phyloP scores from a whole-genome alignment of 208 protist species.

The Strigomonas culicis region DNA sequence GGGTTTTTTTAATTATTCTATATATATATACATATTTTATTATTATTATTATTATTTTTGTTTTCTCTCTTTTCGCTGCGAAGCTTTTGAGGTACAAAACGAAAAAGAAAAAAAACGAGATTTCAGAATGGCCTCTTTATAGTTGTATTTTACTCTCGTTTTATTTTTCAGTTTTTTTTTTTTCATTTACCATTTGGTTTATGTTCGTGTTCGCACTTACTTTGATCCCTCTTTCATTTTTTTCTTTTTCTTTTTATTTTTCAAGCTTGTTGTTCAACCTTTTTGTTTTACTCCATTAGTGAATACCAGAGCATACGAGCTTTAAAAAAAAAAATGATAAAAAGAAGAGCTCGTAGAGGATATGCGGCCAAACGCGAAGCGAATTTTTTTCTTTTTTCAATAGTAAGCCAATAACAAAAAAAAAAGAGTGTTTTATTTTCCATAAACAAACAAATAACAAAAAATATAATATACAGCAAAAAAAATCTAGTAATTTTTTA shows the following conservation, averaged over 20 bases:
- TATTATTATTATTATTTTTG: slow-evolving; percentile 11
- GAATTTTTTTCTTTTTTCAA: neutral
- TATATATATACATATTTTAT: neutral
- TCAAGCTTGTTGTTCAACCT: neutral
- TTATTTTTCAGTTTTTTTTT: neutral
- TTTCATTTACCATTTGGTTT: neutral
- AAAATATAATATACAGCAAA: no score
- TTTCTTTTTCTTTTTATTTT: neutral
- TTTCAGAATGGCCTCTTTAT: neutral
- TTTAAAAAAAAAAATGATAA: slow-evolving; percentile 9
- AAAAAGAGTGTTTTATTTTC: neutral
- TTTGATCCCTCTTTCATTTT: neutral
- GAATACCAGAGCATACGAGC: neutral
- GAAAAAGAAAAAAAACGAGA: slow-evolving; percentile 10
- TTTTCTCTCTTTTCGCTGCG: slow-evolving; percentile 11
- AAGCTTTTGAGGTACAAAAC: slow-evolving; percentile 8
- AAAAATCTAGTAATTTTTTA: slow-evolving; percentile 3
- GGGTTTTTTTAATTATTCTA: slow-evolving; percentile 1
- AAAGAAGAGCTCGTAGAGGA: neutral
- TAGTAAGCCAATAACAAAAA: neutral
- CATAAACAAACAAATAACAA: neutral
- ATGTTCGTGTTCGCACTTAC: neutral
- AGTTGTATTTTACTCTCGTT: neutral
- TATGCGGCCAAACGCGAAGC: no score
- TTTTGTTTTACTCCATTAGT: neutral